A percentile compares a stretch with the other conserved stretches of the same genome.
phyloP scores from a whole-genome alignment of 305 asterid genomes.

The Fraxinus angustifolia region DNA sequence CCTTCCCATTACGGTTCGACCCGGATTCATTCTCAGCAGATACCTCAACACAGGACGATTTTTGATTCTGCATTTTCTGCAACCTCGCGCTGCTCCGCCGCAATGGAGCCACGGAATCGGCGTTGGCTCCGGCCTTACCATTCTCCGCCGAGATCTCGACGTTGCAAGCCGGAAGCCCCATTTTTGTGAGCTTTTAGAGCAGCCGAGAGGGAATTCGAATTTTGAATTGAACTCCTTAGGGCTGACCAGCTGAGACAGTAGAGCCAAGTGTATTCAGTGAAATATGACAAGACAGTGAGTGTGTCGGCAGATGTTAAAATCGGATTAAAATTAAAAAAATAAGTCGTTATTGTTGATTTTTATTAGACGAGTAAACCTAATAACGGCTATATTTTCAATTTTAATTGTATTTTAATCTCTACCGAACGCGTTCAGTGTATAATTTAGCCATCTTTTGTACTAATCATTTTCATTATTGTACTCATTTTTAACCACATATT shows the following conservation, averaged over 20 bases:
- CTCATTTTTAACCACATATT: too few species aligned
- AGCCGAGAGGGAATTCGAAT: neutral
- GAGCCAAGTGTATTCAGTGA: neutral
- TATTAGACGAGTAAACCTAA: too few species aligned
- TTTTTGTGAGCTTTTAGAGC: neutral
- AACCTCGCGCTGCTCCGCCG: constrained; percentile 2
- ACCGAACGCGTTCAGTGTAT: too few species aligned
- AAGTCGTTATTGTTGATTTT: too few species aligned
- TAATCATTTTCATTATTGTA: too few species aligned
- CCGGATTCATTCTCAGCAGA: neutral
- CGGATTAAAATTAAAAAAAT: too few species aligned
- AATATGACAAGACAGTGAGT: neutral
- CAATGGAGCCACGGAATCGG: neutral
- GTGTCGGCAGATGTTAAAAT: too few species aligned
- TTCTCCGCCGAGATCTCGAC: neutral
- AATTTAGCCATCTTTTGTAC: too few species aligned
- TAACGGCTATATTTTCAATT: too few species aligned
- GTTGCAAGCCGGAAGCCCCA: neutral
- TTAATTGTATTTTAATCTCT: too few species aligned
- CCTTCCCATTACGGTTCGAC: neutral
- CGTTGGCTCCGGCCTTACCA: neutral
- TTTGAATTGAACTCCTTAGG: neutral
- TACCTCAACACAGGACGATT: neutral
- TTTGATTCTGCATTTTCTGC: neutral
- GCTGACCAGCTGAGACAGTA: neutral